Percentiles rank a stretch among this genome's conserved stretches.
Conservation (phyloP, 2,329 filamentous ascomycete genomes). For the Akanthomyces dipterigenus region DNA sequence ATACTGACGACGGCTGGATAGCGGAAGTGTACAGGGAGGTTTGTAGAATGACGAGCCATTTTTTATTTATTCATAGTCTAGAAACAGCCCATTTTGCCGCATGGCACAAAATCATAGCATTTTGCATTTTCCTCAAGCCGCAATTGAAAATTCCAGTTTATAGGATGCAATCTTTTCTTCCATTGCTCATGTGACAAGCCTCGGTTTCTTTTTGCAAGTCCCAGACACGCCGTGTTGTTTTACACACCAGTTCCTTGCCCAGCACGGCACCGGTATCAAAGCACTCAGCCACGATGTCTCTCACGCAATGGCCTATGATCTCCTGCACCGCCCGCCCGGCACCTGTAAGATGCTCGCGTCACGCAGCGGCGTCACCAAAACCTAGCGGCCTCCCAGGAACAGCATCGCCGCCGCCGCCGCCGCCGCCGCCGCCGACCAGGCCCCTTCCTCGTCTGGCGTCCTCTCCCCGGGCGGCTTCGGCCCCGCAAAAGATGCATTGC, state of each 20-base stretch:
- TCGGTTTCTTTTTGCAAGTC: background rate
- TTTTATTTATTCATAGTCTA: background rate
- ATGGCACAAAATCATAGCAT: background rate
- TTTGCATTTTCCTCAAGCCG: background rate
- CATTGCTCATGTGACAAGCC: background rate
- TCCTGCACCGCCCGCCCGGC: slow-evolving; percentile 19
- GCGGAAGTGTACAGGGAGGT: no score
- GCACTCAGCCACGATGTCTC: slow-evolving; percentile 15
- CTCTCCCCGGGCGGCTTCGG: no score
- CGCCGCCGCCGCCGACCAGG: no score
- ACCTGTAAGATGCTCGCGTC: slow-evolving; percentile 25
- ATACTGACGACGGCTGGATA: slow-evolving; percentile 44
- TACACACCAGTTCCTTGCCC: slow-evolving; percentile 13
- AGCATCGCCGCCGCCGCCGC: slow-evolving; percentile 31
- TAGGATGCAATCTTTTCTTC: no score
- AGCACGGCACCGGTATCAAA: slow-evolving; percentile 17
- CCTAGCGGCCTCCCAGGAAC: slow-evolving; percentile 34
- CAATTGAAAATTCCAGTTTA: background rate
- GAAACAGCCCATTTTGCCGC: background rate
- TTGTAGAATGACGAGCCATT: background rate
- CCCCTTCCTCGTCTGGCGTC: no score
- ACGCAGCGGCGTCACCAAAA: slow-evolving; percentile 38
- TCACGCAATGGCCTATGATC: slow-evolving; percentile 19
- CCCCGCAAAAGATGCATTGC: background rate
- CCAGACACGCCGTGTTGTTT: background rate